Conservation (phyloP, 2,329 filamentous ascomycete species). For the Knufia fluminis region DNA sequence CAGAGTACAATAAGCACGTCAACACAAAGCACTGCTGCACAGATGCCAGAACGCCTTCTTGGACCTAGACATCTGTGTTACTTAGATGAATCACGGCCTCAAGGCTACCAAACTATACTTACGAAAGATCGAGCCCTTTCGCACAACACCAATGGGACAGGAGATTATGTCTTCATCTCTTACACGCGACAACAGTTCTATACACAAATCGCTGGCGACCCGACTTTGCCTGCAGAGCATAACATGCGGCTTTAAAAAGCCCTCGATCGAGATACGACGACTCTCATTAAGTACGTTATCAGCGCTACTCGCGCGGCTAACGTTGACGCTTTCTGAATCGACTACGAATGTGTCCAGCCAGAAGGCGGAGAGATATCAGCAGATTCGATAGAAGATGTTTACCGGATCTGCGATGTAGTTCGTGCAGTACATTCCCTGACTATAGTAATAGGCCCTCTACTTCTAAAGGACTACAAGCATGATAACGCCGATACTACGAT, state of each 20-base stretch:
- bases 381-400: constrained; percentile 17
- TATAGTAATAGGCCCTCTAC: constrained; percentile 16
- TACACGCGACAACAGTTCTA: not conserved
- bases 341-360: not conserved
- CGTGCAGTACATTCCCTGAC: constrained; percentile 17
- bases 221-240: not conserved
- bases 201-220: not conserved
- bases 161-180: not conserved
- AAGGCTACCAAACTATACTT: not conserved
- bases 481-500: too few relatives aligned
- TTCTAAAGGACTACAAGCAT: not conserved
- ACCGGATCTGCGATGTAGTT: constrained; percentile 24
- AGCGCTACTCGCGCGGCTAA: not conserved
- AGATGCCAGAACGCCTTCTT: not conserved
- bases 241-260: not conserved
- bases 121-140: not conserved
- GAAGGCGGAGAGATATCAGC: not conserved
- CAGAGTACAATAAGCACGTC: not conserved
- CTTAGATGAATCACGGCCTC: not conserved
- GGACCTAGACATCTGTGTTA: not conserved
- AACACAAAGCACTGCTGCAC: not conserved
- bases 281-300: not conserved
- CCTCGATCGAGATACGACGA: not conserved
- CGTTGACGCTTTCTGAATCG: not conserved
- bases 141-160: not conserved